Conservation (phyloP, 2,329 filamentous ascomycete genomes). For the Exophiala oligosperma region DNA sequence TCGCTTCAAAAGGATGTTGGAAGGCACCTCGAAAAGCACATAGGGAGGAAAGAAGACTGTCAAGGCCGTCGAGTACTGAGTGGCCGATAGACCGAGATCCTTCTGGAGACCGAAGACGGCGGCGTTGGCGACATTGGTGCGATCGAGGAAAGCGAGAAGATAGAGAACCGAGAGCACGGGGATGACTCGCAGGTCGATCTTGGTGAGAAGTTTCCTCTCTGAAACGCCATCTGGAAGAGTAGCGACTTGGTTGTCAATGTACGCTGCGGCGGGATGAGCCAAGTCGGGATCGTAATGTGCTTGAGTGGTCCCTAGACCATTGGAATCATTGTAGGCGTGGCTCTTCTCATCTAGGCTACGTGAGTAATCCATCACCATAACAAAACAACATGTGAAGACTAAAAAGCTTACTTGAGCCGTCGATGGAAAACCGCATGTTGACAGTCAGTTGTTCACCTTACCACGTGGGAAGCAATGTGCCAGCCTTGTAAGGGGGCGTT, state of each 20-base stretch:
- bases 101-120: slow-evolving; percentile 63
- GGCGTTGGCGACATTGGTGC: slow-evolving; percentile 80
- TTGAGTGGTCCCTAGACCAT: slow-evolving; percentile 16
- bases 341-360: slow-evolving; percentile 19
- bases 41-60: slow-evolving; percentile 84
- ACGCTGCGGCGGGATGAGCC: slow-evolving; percentile 27
- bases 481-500: neutral
- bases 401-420: slow-evolving; percentile 20
- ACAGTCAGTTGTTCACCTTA: neutral
- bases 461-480: neutral
- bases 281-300: slow-evolving; percentile 29
- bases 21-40: slow-evolving; percentile 67
- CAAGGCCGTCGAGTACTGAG: slow-evolving; percentile 71
- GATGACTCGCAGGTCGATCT: slow-evolving; percentile 70
- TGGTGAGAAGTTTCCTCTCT: slow-evolving; percentile 65
- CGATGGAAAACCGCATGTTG: slow-evolving; percentile 25
- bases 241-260: slow-evolving; percentile 17
- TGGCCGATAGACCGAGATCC: slow-evolving; percentile 60
- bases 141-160: slow-evolving; percentile 32
- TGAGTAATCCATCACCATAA: neutral
- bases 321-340: slow-evolving; percentile 17
- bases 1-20: slow-evolving; percentile 70
- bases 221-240: slow-evolving; percentile 20
- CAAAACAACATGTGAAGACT: neutral
- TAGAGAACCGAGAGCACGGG: slow-evolving; percentile 74